Evolutionary conservation across 2,329 filamentous ascomycete species (phyloP).

Genomic region (Davidsoniella virescens): DNA sequence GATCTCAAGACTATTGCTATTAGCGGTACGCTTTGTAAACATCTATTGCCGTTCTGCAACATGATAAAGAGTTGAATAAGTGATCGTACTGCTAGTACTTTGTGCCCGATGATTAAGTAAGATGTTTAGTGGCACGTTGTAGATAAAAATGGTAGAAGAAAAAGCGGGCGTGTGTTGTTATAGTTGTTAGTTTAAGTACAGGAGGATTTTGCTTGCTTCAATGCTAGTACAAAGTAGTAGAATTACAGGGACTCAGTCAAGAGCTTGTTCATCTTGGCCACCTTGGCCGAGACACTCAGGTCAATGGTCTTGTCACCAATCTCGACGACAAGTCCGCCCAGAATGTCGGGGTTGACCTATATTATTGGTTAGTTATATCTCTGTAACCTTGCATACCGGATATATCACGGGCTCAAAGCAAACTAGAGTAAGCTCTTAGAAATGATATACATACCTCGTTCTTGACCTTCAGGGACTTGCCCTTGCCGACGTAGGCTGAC

Average conservation of each 20-base stretch:
- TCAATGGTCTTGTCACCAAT: conserved; percentile 97
- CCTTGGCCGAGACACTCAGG: conserved; percentile 84
- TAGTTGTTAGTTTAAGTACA: not conserved
- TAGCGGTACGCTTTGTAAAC: too few species aligned
- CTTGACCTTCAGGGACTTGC: conserved; percentile 96
- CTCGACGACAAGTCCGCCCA: conserved; percentile 88
- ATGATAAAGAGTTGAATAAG: too few species aligned
- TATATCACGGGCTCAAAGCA: not conserved
- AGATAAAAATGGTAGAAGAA: too few species aligned
- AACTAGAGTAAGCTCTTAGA: not conserved
- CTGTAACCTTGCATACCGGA: conserved; percentile 10
- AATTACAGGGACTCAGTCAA: conserved; percentile 91
- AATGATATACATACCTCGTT: conserved; percentile 48
- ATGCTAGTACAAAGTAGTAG: conserved; percentile 1
- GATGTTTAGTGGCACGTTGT: too few species aligned
- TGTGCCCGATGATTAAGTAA: too few species aligned
- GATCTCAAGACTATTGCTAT: too few species aligned
- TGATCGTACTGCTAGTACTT: too few species aligned
- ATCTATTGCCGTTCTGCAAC: too few species aligned
- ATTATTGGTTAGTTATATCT: conserved; percentile 2
- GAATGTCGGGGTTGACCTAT: conserved; percentile 83
- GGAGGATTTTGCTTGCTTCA: conserved; percentile 4
- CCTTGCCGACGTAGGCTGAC: conserved; percentile 71
- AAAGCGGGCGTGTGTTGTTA: too few species aligned
- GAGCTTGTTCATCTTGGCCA: conserved; percentile 98